Evolutionary conservation across 495 filamentous ascomycete genomes (phyloP).

Genomic region (Beverwykella pulmonaria): DNA sequence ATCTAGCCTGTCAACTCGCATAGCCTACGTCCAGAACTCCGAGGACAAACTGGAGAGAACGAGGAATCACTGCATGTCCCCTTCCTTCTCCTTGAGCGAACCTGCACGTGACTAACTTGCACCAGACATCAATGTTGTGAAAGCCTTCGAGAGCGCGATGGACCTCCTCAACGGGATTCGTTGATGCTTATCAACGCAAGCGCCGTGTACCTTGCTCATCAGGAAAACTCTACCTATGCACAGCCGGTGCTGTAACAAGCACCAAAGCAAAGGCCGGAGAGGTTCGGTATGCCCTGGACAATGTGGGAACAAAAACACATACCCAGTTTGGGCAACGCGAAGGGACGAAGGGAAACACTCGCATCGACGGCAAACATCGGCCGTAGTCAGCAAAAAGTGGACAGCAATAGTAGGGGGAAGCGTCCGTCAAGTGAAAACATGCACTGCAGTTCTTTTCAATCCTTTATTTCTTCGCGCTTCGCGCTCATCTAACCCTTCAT

Average conservation of each 20-base stretch:
- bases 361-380: no score
- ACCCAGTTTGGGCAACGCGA: no score
- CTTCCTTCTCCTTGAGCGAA: not conserved
- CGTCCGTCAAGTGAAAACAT: no score
- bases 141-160: constrained; percentile 78
- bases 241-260: no score
- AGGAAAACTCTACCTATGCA: not conserved
- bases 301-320: no score
- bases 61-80: constrained; percentile 69
- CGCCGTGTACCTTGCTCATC: constrained; percentile 16
- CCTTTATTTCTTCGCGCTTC: not conserved
- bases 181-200: constrained; percentile 11
- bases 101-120: constrained; percentile 16
- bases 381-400: no score
- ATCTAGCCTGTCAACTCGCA: constrained; percentile 71
- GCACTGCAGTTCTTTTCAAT: no score
- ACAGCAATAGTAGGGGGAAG: no score
- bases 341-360: no score
- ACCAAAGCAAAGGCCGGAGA: no score
- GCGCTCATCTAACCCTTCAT: not conserved
- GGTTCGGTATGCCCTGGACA: no score
- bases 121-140: constrained; percentile 72
- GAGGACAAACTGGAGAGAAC: constrained; percentile 70
- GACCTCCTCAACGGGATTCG: constrained; percentile 58
- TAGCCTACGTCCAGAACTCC: constrained; percentile 69